phyloP scores from a whole-genome alignment of 2,329 filamentous ascomycete species.

The Pseudogymnoascus sp. region DNA sequence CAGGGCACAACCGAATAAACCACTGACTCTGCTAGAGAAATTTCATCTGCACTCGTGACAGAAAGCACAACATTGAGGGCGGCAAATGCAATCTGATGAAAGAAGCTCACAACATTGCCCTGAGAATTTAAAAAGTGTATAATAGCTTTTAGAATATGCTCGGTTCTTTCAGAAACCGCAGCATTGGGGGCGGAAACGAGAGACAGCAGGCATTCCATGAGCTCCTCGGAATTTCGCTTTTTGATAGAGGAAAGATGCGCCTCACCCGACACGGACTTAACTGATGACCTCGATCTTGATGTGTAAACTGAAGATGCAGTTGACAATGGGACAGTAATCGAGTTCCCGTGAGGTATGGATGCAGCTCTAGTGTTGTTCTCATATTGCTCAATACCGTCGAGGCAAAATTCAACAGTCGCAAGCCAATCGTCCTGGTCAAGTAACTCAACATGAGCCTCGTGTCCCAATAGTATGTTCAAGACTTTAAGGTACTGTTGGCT shows the following conservation, averaged over 20 bases:
- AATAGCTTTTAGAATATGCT: slow-evolving; percentile 47
- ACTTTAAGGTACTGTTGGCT: slow-evolving; percentile 71
- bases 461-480: slow-evolving; percentile 59
- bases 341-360: slow-evolving; percentile 14
- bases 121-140: slow-evolving; percentile 54
- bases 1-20: slow-evolving; percentile 57
- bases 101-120: slow-evolving; percentile 48
- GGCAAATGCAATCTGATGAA: slow-evolving; percentile 66
- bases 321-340: slow-evolving; percentile 14
- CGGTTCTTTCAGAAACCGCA: slow-evolving; percentile 49
- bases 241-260: slow-evolving; percentile 16
- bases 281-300: slow-evolving; percentile 19
- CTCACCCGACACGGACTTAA: slow-evolving; percentile 25
- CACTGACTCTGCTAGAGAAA: slow-evolving; percentile 50
- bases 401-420: slow-evolving; percentile 44
- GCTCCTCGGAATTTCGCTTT: slow-evolving; percentile 39
- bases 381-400: slow-evolving; percentile 50
- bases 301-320: slow-evolving; percentile 13
- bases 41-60: slow-evolving; percentile 59
- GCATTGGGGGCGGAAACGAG: slow-evolving; percentile 60
- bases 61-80: slow-evolving; percentile 64
- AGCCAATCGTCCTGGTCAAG: slow-evolving; percentile 46
- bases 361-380: slow-evolving; percentile 23
- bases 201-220: slow-evolving; percentile 57
- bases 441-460: slow-evolving; percentile 72